Evolutionary conservation across 768 basidiomycete genomes (phyloP).

Genomic region (Boletus rufocinnamomeus): DNA sequence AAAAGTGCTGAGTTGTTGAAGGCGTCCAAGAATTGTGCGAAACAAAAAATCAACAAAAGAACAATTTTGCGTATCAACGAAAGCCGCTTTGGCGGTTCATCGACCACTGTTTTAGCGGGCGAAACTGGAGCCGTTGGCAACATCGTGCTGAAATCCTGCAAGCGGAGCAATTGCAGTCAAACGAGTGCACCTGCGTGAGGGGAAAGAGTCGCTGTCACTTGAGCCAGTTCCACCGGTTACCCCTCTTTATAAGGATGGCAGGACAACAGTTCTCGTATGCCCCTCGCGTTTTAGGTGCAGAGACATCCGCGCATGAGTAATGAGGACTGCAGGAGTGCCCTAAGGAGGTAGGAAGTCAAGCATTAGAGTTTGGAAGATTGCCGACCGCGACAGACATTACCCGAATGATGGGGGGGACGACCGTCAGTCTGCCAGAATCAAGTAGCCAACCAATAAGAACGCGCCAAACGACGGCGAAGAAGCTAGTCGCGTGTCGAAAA

Average conservation of each 20-base stretch:
- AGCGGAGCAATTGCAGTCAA: neutral
- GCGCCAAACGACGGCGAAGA: neutral
- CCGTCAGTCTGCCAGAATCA: neutral
- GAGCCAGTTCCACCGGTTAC: neutral
- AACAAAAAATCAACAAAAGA: slow-evolving; percentile 41
- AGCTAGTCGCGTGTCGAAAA: neutral
- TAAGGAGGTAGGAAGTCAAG: neutral
- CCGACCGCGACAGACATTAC: neutral
- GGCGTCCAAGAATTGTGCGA: slow-evolving; percentile 46
- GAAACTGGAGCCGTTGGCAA: slow-evolving; percentile 1
- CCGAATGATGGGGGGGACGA: neutral
- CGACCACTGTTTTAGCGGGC: slow-evolving; percentile 1
- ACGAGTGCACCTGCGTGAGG: neutral
- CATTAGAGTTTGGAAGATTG: neutral
- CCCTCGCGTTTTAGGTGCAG: neutral
- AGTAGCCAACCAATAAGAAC: neutral
- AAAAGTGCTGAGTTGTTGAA: slow-evolving; percentile 46
- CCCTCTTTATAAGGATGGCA: neutral
- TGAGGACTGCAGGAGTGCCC: neutral
- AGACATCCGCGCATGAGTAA: neutral
- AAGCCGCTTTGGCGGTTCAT: slow-evolving; percentile 10
- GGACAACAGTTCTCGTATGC: neutral
- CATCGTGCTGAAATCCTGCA: slow-evolving; percentile 12
- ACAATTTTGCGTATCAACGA: slow-evolving; percentile 30
- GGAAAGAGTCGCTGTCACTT: neutral